Conservation (phyloP, 495 filamentous ascomycete genomes). For the Jackrogersella minutella region DNA sequence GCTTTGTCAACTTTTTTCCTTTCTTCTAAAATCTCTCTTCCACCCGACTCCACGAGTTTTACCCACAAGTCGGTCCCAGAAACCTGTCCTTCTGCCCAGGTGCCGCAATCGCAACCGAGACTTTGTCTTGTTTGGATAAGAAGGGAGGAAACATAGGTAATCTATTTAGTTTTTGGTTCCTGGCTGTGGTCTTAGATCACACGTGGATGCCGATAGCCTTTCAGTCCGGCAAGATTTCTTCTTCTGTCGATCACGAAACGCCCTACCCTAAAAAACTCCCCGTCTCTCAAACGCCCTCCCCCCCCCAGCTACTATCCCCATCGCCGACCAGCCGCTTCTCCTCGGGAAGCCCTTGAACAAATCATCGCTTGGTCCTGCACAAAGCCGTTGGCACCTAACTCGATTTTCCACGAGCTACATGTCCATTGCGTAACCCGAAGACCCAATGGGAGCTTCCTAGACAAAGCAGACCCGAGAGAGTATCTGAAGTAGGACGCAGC, state of each 20-base stretch:
- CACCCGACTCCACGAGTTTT: no score
- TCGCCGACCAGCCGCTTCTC: conserved; percentile 38
- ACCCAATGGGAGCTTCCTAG: conserved; percentile 57
- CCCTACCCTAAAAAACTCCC: conserved; percentile 24
- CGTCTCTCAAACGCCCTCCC: conserved; percentile 22
- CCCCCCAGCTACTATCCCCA: no score
- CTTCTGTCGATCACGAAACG: conserved; percentile 42
- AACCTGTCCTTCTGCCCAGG: background rate
- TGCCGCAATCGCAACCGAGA: conserved; percentile 41
- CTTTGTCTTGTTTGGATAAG: conserved; percentile 34
- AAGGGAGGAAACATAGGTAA: conserved; percentile 3
- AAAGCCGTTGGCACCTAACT: conserved; percentile 56
- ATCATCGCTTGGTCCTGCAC: conserved; percentile 53
- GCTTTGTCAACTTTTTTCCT: conserved; percentile 17
- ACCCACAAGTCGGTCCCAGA: background rate
- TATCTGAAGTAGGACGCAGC: conserved; percentile 45
- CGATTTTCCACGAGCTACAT: conserved; percentile 58
- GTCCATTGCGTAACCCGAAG: conserved; percentile 59
- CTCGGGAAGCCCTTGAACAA: conserved; percentile 38
- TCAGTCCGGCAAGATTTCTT: conserved; percentile 37
- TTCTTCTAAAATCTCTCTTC: no score
- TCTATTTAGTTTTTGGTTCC: conserved; percentile 15
- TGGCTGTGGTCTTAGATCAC: conserved; percentile 25
- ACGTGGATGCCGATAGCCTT: conserved; percentile 38
- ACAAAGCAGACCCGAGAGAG: conserved; percentile 40